Percentiles rank a stretch among this genome's conserved stretches.
phyloP scores from a whole-genome alignment of 306 rosid species.

The Quercus alba region DNA sequence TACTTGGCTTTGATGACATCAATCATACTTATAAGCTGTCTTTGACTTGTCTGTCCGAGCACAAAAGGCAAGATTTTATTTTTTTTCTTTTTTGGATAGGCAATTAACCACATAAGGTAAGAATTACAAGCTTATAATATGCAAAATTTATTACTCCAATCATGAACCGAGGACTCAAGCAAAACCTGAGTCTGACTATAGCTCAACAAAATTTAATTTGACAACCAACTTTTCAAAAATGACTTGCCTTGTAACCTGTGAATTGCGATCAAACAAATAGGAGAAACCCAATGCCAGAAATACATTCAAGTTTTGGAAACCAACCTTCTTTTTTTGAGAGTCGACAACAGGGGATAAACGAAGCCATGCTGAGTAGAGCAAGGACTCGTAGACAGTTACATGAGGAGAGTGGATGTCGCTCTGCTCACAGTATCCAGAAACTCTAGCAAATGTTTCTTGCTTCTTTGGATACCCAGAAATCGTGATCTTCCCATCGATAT shows the following conservation, averaged over 20 bases:
- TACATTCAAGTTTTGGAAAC: neutral
- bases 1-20: no score
- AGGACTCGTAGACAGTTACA: constrained; percentile 56
- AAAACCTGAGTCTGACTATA: no score
- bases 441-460: constrained; percentile 61
- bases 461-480: constrained; percentile 61
- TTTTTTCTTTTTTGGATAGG: no score
- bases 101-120: no score
- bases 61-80: no score
- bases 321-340: constrained; percentile 44
- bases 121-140: no score
- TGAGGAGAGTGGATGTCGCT: constrained; percentile 69
- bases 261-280: neutral
- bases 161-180: no score
- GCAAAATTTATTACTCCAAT: no score
- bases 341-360: constrained; percentile 52
- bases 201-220: no score
- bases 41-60: no score
- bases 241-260: neutral
- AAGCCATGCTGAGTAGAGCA: constrained; percentile 61
- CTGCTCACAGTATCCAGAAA: constrained; percentile 65
- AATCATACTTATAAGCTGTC: no score
- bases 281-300: neutral
- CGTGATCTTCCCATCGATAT: constrained; percentile 45
- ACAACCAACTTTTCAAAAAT: no score